phyloP scores from a whole-genome alignment of 805 yeast genomes.

The Myxozyma udenii region DNA sequence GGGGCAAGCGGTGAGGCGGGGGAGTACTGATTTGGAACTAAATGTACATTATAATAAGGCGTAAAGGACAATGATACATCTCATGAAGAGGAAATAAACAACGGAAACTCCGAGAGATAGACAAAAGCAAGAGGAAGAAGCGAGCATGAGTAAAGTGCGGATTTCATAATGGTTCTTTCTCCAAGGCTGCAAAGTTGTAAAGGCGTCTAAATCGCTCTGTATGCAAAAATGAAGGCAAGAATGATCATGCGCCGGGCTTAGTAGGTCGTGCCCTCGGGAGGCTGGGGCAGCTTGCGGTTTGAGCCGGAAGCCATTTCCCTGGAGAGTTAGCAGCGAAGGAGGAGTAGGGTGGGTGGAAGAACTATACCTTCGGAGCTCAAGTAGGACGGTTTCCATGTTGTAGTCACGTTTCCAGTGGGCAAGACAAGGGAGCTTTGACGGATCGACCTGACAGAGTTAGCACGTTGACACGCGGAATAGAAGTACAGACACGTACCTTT shows the following conservation, averaged over 20 bases:
- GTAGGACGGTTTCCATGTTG: constrained; percentile 87
- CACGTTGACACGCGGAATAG: too few species aligned
- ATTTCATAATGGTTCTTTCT: too few species aligned
- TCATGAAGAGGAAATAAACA: background rate
- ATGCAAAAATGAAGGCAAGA: too few species aligned
- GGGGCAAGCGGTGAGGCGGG: background rate
- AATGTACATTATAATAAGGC: background rate
- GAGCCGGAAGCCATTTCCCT: constrained; percentile 76
- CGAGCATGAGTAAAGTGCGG: too few species aligned
- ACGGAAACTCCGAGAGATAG: too few species aligned
- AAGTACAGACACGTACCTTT: constrained; percentile 36
- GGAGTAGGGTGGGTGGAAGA: background rate
- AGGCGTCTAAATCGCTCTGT: too few species aligned
- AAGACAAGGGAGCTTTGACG: constrained; percentile 60
- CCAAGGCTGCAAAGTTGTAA: too few species aligned
- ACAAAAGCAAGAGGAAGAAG: too few species aligned
- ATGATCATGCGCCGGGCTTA: too few species aligned
- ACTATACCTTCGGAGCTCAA: constrained; percentile 78
- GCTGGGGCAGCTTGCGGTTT: constrained; percentile 85
- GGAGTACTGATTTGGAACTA: background rate
- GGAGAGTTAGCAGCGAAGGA: background rate
- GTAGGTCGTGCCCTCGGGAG: constrained; percentile 80
- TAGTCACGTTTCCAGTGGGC: constrained; percentile 84
- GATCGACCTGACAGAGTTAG: constrained; percentile 40
- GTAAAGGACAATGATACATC: background rate